Evolutionary conservation across 192 early-diverging fungal genomes (phyloP).

Genomic region (Entophlyctis luteolus): DNA sequence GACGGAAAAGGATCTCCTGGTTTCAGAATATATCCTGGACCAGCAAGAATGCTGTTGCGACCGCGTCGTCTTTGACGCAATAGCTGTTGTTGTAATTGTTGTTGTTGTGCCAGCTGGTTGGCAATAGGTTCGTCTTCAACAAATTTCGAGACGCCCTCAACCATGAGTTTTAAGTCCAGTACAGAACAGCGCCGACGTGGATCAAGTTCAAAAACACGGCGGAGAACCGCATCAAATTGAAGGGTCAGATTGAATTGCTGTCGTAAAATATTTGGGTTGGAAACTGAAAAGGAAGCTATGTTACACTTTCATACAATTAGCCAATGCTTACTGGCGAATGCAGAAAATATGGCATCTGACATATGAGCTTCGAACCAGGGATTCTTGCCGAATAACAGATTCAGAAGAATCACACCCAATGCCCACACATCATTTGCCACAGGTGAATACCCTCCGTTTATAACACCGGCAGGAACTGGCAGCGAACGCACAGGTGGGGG

Average conservation of each 20-base stretch:
- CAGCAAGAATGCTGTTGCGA: constrained; percentile 10
- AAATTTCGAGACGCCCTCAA: constrained; percentile 12
- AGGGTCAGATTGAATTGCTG: constrained; percentile 54
- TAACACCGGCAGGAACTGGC: constrained; percentile 35
- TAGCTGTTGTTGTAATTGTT: not conserved
- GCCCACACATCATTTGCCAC: constrained; percentile 86
- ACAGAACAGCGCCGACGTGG: constrained; percentile 24
- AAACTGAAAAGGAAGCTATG: not conserved
- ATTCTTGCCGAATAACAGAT: constrained; percentile 80
- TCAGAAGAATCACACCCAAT: constrained; percentile 83
- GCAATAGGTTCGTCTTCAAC: constrained; percentile 10
- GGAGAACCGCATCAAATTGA: constrained; percentile 66
- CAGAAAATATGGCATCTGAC: constrained; percentile 74
- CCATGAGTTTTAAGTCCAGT: constrained; percentile 10
- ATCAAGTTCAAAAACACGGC: constrained; percentile 70
- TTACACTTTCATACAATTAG: not conserved
- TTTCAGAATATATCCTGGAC: constrained; percentile 11
- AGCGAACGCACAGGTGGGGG: constrained; percentile 53
- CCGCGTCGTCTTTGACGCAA: not conserved
- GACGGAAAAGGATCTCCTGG: constrained; percentile 5
- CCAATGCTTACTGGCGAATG: constrained; percentile 35
- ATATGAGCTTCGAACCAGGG: constrained; percentile 61
- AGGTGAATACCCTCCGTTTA: constrained; percentile 52
- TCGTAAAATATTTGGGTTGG: constrained; percentile 28
- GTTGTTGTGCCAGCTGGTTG: not conserved